Base-by-base conservation (phyloP, 2,329 filamentous ascomycete genomes). In the Cordyceps militaris region DNA sequence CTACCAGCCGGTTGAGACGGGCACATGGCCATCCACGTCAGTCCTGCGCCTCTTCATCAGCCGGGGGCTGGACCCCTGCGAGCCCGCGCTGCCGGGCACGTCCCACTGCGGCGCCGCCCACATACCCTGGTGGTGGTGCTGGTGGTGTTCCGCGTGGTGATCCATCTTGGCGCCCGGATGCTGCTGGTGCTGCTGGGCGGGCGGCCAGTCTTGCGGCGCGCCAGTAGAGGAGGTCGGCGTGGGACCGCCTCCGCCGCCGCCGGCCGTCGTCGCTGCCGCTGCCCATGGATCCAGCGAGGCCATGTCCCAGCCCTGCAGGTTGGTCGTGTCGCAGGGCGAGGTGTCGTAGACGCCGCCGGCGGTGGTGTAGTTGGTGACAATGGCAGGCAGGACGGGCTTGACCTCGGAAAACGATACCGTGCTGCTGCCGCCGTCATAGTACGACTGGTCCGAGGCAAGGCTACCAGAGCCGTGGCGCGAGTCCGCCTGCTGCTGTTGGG, bases 271-370 rank as follows among this genome's bases (percentile, higher is more conserved):
- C 16, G 36, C 57, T 10, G 64, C 61, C 14, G 67, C 61, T 14
- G 67, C 61, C 72, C 72, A 74, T 28, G 63, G 57, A 57, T 74
- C 71, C 53, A 74, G 63, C 3, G 68, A 63, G 32, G 69, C 62
- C 64, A 74, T 71, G 60, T 73, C 71, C 72, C 73, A 74, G 50
- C 67, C 67, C 53, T 71, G 69, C 2, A 74, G 66, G 46, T 63
- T 38, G 34, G 34, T 62, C 10, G 66, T 53, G 46, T 71, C 68
- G 56, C 66, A 68, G 38, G 65, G 65, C 4, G 65, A 60, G 59
- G 67, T 66, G 57, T 73, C 72, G 60, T 73, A 74, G 34, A 68
- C 69, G 26, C 72, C 66, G 3, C 65, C 63, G 5, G 66, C 48
- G 32, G 69, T 64, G 36, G 69, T 64, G 62, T 71, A 74, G 16